Base-by-base conservation (phyloP, 2,329 filamentous ascomycete genomes). In the Neurospora sp. region DNA sequence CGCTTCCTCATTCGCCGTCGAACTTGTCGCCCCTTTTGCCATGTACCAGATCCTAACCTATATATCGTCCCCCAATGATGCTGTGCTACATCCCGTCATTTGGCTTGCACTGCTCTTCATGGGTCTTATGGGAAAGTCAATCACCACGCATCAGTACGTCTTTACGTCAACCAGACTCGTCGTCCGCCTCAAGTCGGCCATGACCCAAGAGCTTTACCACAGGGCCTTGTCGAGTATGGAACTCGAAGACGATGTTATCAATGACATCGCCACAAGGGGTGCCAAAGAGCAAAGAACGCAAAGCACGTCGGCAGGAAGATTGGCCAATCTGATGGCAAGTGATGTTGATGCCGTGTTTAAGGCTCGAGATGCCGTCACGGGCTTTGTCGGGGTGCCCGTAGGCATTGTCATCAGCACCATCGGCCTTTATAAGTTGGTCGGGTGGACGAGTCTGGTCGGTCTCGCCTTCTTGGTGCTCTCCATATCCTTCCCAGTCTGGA, bases 201-300 rank as follows among this genome's bases (percentile, higher is more conserved):
- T 88, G 70, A 87, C 85, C 0, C 86, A 88, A 73, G 86, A 88
- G 74, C 80, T 88, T 10, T 88, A 88, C 72, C 82, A 83, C 71
- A 84, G 82, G 65, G 85, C 86, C 2, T 81, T 88, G 73, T 79
- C 79, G 8, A 87, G 85, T 1, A 86, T 86, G 83, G 85, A 86
- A 70, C 78, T 87, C 57, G 84, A 87, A 66, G 83, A 87, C n/a
- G 84, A 87, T 68, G 80, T 82, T 1, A 84, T 85, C 71, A 78
- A 79, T 11, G 73, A 77, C 2, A 71, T 72, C 75, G 23, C 75
- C 72, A 33, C 77, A 74, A 68, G 74, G 73, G 68, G 74, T 75
- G 17, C 68, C n/a, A 69, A 71, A 73, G 57, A 73, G 74, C 41
- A 71, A 75, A 52, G 70, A 6, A 71, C 70, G 19, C 73, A 73